Evolutionary conservation across 768 basidiomycete genomes (phyloP).

Genomic region (Termitomyces sp.): DNA sequence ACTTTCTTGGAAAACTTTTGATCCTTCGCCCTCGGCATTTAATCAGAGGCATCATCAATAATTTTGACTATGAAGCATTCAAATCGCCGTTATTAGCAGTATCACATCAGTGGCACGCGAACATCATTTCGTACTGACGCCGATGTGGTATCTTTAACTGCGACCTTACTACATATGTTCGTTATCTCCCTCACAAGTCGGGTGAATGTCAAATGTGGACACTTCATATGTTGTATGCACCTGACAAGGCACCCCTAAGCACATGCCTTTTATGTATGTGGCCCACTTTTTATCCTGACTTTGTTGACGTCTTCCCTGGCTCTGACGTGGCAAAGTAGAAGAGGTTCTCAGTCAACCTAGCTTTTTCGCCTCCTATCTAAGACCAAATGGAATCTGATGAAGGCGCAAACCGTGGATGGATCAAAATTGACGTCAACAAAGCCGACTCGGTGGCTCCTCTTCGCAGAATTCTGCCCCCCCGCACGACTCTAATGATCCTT

Average conservation of each 20-base stretch:
- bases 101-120: not conserved
- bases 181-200: too few species aligned
- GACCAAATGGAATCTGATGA: not conserved
- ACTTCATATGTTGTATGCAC: too few species aligned
- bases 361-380: slow-evolving; percentile 1
- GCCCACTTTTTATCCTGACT: too few species aligned
- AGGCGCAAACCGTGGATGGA: not conserved
- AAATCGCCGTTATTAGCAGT: too few species aligned
- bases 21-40: slow-evolving; percentile 8
- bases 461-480: not conserved
- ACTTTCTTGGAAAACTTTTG: not conserved
- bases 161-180: too few species aligned
- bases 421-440: not conserved
- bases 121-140: not conserved
- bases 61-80: not conserved
- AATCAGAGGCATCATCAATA: not conserved
- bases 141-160: too few species aligned
- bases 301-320: not conserved
- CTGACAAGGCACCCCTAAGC: too few species aligned
- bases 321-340: not conserved
- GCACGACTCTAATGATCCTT: too few species aligned
- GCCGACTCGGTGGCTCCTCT: not conserved
- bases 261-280: too few species aligned
- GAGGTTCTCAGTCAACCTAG: not conserved
- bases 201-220: too few species aligned